A percentile compares a stretch with the other conserved stretches of the same genome.
Conservation (phyloP, 345 rosid genomes). For the Arabidopsis suecica region DNA sequence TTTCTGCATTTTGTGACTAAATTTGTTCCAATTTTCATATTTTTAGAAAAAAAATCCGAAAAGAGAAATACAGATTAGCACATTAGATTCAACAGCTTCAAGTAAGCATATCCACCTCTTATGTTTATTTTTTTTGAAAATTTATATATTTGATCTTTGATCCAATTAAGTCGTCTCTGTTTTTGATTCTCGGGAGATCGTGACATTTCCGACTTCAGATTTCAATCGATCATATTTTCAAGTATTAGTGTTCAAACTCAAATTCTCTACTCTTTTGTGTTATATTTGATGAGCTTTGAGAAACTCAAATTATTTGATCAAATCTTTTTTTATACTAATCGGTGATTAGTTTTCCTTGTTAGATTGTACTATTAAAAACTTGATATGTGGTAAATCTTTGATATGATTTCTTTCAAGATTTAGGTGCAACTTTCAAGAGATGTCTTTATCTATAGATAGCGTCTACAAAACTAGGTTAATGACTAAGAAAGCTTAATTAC, state of each 20-base stretch:
- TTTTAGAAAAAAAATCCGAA: background rate
- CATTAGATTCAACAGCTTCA: constrained; percentile 8
- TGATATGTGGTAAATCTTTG: background rate
- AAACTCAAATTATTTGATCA: background rate
- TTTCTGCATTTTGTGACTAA: background rate
- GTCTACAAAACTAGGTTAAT: constrained; percentile 1
- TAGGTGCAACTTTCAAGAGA: constrained; percentile 11
- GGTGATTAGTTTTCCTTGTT: background rate
- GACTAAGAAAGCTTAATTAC: background rate
- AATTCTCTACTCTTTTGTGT: background rate
- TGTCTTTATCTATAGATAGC: background rate
- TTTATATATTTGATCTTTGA: background rate
- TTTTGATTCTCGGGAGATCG: background rate
- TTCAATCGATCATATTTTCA: background rate
- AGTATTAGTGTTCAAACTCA: background rate
- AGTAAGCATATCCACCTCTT: constrained; percentile 17
- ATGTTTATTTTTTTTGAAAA: background rate
- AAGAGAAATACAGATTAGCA: background rate
- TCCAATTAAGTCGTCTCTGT: background rate
- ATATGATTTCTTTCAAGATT: background rate
- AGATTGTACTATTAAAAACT: background rate
- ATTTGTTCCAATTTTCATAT: background rate
- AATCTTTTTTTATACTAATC: background rate
- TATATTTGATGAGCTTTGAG: background rate
- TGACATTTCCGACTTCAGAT: background rate